phyloP scores from a whole-genome alignment of 306 rosid genomes.

The Trichosanthes truncata region DNA sequence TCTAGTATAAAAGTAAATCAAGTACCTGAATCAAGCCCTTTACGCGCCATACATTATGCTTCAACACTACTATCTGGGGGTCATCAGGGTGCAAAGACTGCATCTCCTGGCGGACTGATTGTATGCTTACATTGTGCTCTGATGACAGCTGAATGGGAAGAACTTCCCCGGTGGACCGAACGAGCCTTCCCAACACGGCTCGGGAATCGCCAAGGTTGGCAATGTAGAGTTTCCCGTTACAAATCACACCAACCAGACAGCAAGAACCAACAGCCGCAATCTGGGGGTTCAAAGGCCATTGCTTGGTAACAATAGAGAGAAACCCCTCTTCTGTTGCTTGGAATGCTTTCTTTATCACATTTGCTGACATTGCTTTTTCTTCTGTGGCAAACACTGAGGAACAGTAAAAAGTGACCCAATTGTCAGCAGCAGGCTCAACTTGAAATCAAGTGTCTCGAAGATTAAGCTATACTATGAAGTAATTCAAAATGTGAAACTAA shows the following conservation, averaged over 20 bases:
- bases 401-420: background rate
- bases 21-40: conserved; percentile 94
- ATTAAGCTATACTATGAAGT: background rate
- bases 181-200: conserved; percentile 78
- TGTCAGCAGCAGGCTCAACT: background rate
- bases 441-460: background rate
- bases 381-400: conserved; percentile 64
- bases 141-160: conserved; percentile 75
- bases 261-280: conserved; percentile 95
- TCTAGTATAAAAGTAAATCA: background rate
- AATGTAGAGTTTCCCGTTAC: conserved; percentile 68
- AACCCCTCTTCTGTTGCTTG: conserved; percentile 97
- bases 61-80: conserved; percentile 64
- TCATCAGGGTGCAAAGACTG: conserved; percentile 88
- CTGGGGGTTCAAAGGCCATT: conserved; percentile 79
- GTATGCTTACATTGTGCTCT: conserved; percentile 78
- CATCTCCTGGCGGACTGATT: conserved; percentile 93
- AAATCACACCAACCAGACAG: conserved; percentile 80
- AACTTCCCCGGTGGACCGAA: conserved; percentile 79
- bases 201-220: conserved; percentile 97
- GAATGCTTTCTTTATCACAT: conserved; percentile 80
- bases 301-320: conserved; percentile 67
- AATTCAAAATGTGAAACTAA: background rate
- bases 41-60: conserved; percentile 97
- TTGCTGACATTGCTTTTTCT: conserved; percentile 72